Evolutionary conservation across 768 basidiomycete genomes (phyloP).

Genomic region (Chalciporus pseudorubinellus): DNA sequence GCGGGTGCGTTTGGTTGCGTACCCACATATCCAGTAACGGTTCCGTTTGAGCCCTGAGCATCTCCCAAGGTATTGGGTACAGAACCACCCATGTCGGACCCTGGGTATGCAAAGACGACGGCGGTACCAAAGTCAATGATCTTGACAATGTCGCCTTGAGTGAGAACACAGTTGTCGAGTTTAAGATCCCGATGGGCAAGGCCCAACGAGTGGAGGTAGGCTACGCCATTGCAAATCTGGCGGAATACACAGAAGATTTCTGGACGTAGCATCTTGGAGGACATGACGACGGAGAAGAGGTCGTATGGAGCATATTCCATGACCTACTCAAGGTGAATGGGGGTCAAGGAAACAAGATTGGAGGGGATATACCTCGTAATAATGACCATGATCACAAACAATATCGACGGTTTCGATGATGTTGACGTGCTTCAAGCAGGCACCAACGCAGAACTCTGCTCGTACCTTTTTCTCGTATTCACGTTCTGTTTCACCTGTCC

Average conservation of each 20-base stretch:
- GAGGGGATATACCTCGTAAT: constrained; percentile 76
- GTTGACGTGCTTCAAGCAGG: constrained; percentile 89
- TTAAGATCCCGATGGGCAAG: constrained; percentile 98
- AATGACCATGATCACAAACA: constrained; percentile 95
- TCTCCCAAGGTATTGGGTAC: constrained; percentile 10
- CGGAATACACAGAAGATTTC: constrained; percentile 99
- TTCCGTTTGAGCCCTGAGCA: not conserved
- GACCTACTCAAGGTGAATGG: constrained; percentile 52
- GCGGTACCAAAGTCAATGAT: constrained; percentile 99
- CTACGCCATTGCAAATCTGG: constrained; percentile 96
- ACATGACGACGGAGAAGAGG: constrained; percentile 99
- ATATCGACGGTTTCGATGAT: constrained; percentile 99
- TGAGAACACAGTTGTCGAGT: constrained; percentile 99
- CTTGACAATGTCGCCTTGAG: constrained; percentile 90
- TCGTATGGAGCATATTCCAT: constrained; percentile 99
- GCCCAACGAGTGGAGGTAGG: constrained; percentile 96
- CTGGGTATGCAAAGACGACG: constrained; percentile 99
- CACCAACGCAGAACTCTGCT: constrained; percentile 97
- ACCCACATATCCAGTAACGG: constrained; percentile 20
- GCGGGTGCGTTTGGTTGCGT: constrained; percentile 23
- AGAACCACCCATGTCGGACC: constrained; percentile 59
- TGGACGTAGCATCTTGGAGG: constrained; percentile 95
- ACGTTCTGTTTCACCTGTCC: constrained; percentile 84
- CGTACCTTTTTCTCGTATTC: constrained; percentile 99
- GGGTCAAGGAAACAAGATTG: not conserved